Conservation (phyloP, 345 rosid genomes). For the Dipteronia sinensis region DNA sequence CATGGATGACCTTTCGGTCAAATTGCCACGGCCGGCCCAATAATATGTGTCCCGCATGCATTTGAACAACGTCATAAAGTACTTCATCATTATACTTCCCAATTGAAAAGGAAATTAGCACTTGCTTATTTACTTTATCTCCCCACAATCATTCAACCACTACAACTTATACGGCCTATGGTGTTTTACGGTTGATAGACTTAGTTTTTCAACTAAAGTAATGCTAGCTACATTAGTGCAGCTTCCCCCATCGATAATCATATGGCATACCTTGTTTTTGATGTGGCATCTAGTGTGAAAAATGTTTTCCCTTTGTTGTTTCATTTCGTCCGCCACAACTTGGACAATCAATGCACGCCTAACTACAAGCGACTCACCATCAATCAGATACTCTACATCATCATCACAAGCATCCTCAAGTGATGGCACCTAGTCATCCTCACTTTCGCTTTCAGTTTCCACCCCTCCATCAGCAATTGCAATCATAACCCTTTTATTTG, state of each 20-base stretch:
- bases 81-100: neutral
- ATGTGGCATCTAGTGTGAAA: no score
- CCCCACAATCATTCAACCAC: no score
- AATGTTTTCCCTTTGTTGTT: no score
- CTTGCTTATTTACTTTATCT: neutral
- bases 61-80: neutral
- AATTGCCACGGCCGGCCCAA: neutral
- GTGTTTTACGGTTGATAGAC: neutral
- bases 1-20: neutral
- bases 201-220: neutral
- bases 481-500: no score
- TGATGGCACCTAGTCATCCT: no score
- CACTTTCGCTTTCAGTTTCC: no score
- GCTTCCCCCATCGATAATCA: neutral
- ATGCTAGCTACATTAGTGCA: neutral
- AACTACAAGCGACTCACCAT: neutral
- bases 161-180: neutral
- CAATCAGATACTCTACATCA: neutral
- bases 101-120: neutral
- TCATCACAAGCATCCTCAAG: no score
- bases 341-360: no score
- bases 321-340: no score
- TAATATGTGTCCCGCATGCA: neutral
- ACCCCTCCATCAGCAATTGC: no score
- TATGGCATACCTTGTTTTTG: no score